Percentiles rank a stretch among this genome's conserved stretches.
Evolutionary conservation across 2,329 filamentous ascomycete genomes (phyloP).

Genomic region (Madurella mycetomatis): DNA sequence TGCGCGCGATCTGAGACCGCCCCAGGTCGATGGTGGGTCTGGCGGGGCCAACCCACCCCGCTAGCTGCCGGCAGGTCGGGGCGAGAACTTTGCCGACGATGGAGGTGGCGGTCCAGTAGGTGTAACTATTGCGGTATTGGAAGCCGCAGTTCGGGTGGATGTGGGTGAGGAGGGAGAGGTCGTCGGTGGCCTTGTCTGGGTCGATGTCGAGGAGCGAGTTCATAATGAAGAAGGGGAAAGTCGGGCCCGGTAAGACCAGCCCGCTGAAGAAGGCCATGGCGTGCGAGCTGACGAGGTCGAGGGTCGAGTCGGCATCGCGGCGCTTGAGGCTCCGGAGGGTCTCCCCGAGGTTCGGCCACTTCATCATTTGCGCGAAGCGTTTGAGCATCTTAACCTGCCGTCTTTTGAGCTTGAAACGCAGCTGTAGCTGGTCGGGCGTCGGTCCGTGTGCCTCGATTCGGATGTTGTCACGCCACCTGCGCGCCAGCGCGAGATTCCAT

Average conservation of each 20-base stretch:
- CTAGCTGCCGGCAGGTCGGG: constrained; percentile 65
- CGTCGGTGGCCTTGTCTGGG: constrained; percentile 60
- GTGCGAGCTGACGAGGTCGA: constrained; percentile 62
- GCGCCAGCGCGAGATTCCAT: constrained; percentile 69
- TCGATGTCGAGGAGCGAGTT: constrained; percentile 73
- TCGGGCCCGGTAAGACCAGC: constrained; percentile 64
- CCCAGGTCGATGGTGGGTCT: constrained; percentile 63
- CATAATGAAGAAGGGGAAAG: constrained; percentile 72
- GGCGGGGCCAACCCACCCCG: constrained; percentile 71
- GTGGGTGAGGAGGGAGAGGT: constrained; percentile 63
- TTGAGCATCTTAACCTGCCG: constrained; percentile 65
- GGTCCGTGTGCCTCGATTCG: constrained; percentile 58
- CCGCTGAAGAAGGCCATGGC: constrained; percentile 75
- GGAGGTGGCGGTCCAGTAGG: constrained; percentile 69
- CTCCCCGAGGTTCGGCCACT: constrained; percentile 69
- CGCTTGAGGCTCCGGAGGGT: constrained; percentile 60
- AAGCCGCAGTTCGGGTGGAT: constrained; percentile 67
- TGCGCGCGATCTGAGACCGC: constrained; percentile 64
- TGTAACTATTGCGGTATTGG: constrained; percentile 69
- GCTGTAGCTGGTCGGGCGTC: constrained; percentile 52
- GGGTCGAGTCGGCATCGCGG: constrained; percentile 51
- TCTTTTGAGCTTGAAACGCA: constrained; percentile 61
- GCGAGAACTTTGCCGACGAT: constrained; percentile 74
- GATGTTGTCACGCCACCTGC: constrained; percentile 68
- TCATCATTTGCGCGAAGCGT: constrained; percentile 66